A percentile compares a stretch with the other conserved stretches of the same genome.
phyloP scores from a whole-genome alignment of 129 eudicot species.

The Tanacetum coccineum region DNA sequence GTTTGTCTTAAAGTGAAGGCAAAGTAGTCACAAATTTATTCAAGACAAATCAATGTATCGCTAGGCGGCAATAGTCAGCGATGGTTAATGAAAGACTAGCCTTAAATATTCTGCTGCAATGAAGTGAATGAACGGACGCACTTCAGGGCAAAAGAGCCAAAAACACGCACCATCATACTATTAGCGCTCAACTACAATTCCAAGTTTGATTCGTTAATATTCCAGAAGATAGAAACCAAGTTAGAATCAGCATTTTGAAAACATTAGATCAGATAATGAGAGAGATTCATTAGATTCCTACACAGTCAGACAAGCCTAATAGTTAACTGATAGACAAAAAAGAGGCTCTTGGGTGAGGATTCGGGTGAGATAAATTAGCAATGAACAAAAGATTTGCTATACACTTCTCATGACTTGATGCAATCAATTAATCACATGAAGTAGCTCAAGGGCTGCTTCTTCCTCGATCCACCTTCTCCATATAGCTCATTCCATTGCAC shows the following conservation, averaged over 20 bases:
- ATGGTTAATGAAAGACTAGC: no score
- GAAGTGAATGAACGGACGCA: no score
- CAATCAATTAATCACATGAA: slow-evolving; percentile 48
- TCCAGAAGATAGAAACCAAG: neutral
- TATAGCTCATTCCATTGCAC: slow-evolving; percentile 70
- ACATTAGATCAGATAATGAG: neutral
- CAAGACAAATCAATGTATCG: no score
- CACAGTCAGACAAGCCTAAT: neutral
- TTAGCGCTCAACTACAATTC: no score
- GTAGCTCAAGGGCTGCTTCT: slow-evolving; percentile 61
- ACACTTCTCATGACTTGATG: slow-evolving; percentile 12
- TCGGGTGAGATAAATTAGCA: neutral
- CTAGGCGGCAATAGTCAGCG: no score
- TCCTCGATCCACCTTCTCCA: slow-evolving; percentile 84
- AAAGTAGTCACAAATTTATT: no score
- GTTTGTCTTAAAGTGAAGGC: no score
- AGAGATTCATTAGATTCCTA: neutral
- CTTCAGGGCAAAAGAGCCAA: no score
- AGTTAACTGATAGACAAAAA: neutral
- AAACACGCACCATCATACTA: no score
- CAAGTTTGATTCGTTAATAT: neutral
- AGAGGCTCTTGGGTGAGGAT: neutral
- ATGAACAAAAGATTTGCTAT: neutral
- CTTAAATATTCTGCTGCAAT: no score
- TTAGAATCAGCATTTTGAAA: neutral